phyloP scores from a whole-genome alignment of 1,284 basidiomycete species.

The Coriolopsis trogii region DNA sequence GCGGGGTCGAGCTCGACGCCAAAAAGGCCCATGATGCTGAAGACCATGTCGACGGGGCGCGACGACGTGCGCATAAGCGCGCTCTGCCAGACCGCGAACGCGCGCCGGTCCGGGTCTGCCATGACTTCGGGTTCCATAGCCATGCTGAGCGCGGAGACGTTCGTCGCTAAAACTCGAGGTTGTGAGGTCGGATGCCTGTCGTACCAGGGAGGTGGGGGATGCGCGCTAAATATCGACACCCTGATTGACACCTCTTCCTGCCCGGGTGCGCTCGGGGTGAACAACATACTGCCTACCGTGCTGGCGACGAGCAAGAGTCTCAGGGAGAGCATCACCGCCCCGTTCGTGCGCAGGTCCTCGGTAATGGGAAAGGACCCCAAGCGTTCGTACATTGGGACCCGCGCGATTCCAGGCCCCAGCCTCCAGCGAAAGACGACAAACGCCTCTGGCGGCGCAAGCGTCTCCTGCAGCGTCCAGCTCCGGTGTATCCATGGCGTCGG shows the following conservation, averaged over 20 bases:
- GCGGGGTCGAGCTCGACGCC: slow-evolving; percentile 25
- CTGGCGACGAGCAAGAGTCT: slow-evolving; percentile 4
- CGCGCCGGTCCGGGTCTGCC: not conserved
- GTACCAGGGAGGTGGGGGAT: not conserved
- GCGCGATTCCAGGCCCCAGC: slow-evolving; percentile 6
- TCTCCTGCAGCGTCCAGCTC: slow-evolving; percentile 18
- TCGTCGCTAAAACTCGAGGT: not conserved
- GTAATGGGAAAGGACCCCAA: slow-evolving; percentile 1
- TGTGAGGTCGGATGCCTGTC: too few species aligned
- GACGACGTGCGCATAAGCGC: slow-evolving; percentile 30
- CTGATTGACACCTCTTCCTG: slow-evolving; percentile 1
- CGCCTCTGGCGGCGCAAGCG: slow-evolving; percentile 4
- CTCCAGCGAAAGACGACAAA: slow-evolving; percentile 14
- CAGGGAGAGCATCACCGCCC: not conserved
- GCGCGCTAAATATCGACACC: slow-evolving; percentile 6
- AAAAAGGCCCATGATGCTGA: slow-evolving; percentile 34
- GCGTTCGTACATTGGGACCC: slow-evolving; percentile 5
- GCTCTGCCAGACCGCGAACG: slow-evolving; percentile 26
- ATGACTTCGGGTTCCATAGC: slow-evolving; percentile 10
- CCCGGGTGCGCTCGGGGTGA: not conserved
- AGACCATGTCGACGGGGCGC: slow-evolving; percentile 31
- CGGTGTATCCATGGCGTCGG: slow-evolving; percentile 21
- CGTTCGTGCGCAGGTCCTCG: not conserved
- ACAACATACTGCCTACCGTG: not conserved
- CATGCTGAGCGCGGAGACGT: slow-evolving; percentile 14